Evolutionary conservation across 305 asterid species (phyloP).

Genomic region (Fraxinus dipetala): DNA sequence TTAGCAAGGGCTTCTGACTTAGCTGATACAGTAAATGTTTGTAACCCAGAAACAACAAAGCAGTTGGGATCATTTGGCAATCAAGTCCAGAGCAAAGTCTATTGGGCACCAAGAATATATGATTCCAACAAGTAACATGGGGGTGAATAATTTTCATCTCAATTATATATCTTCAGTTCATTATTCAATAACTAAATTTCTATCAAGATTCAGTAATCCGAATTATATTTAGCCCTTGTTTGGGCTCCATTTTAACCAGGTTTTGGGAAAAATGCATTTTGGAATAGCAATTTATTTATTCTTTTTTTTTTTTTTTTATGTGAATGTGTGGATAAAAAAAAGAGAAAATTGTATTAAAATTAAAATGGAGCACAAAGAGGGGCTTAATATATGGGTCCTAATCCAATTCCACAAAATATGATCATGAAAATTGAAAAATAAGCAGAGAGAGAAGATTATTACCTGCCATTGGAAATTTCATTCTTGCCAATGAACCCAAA

Average conservation of each 20-base stretch:
- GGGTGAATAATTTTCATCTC: not conserved
- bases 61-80: not conserved
- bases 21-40: not conserved
- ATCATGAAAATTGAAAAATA: not conserved
- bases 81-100: not conserved
- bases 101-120: not conserved
- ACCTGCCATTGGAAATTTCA: slow-evolving; percentile 96
- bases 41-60: not conserved
- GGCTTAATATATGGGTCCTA: not conserved
- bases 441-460: not conserved
- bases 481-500: slow-evolving; percentile 86
- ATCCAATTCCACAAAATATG: slow-evolving; percentile 8
- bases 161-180: not conserved
- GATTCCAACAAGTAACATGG: not conserved
- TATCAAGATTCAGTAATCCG: not conserved
- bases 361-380: no score
- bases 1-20: not conserved
- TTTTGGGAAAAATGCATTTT: no score
- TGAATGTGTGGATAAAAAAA: no score
- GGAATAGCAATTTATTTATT: no score
- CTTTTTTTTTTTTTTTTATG: no score
- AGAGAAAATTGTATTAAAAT: no score
- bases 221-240: no score
- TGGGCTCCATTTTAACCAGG: no score
- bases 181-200: not conserved